A percentile compares a stretch with the other conserved stretches of the same genome.
These are phyloP conservation scores for Dendrobium huoshanense DNA, from an alignment of 106 monocot genomes.

Conservation along the genomic window DNA sequence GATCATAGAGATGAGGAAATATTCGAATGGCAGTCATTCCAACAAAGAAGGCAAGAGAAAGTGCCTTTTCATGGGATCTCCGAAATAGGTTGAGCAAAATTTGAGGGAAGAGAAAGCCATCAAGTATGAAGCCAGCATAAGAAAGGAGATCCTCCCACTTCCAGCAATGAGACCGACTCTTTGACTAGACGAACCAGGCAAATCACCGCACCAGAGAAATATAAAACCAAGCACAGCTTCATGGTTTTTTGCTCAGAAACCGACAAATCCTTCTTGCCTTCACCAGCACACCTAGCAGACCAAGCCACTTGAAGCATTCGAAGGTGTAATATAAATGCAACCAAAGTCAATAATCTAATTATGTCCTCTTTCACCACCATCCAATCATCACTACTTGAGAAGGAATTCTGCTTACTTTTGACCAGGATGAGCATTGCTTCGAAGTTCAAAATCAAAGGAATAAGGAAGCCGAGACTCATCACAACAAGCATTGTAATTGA, in stretches of 20 bases:
- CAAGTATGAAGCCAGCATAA: slow-evolving; percentile 52
- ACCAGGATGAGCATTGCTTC: slow-evolving; percentile 28
- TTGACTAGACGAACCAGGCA: slow-evolving; percentile 32
- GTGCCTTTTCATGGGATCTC: slow-evolving; percentile 33
- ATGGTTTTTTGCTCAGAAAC: slow-evolving; percentile 39
- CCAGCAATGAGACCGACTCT: slow-evolving; percentile 22
- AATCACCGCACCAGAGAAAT: slow-evolving; percentile 25
- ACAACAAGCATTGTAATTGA: slow-evolving; percentile 58
- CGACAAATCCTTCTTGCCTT: slow-evolving; percentile 4
- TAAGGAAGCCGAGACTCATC: slow-evolving; percentile 44
- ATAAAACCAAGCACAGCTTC: slow-evolving; percentile 27
- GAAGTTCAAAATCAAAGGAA: slow-evolving; percentile 54
- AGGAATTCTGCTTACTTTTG: slow-evolving; percentile 11
- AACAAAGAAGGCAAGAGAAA: slow-evolving; percentile 40
- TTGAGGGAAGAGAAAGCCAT: slow-evolving; percentile 73
- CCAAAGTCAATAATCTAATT: slow-evolving; percentile 41
- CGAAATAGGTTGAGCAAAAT: slow-evolving; percentile 42
- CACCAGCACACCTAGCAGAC: slow-evolving; percentile 23
- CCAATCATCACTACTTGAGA: slow-evolving; percentile 38
- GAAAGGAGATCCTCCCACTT: slow-evolving; percentile 45
- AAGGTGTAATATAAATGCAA: slow-evolving; percentile 54
- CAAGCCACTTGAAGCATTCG: slow-evolving; percentile 30
- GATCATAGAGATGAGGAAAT: slow-evolving; percentile 64
- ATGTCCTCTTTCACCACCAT: slow-evolving; percentile 42
- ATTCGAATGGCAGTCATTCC: slow-evolving; percentile 43